Conservation (phyloP, 2,329 filamentous ascomycete species). For the Chaetoscypha palmicola region DNA sequence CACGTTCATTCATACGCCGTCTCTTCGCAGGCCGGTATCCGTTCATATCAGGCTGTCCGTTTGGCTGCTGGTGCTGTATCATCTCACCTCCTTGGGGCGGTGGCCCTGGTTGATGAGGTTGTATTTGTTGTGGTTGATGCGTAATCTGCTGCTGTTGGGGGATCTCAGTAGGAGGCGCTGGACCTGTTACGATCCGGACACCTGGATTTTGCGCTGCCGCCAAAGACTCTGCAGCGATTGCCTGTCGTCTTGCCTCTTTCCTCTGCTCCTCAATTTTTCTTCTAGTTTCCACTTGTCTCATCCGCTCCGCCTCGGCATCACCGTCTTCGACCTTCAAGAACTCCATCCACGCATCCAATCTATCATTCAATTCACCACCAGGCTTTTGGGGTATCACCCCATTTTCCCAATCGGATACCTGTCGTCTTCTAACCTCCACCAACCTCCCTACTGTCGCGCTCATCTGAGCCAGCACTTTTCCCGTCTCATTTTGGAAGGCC, state of each 20-base stretch:
- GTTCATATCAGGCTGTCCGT: slow-evolving; percentile 24
- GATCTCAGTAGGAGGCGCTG: slow-evolving; percentile 16
- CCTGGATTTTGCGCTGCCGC: slow-evolving; percentile 17
- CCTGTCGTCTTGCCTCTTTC: slow-evolving; percentile 28
- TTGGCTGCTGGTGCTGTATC: slow-evolving; percentile 16
- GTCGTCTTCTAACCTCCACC: slow-evolving; percentile 27
- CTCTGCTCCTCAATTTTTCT: slow-evolving; percentile 28
- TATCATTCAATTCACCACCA: slow-evolving; percentile 28
- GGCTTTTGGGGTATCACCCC: slow-evolving; percentile 28
- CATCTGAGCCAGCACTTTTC: slow-evolving; percentile 30
- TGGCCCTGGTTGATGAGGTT: slow-evolving; percentile 9
- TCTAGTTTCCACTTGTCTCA: slow-evolving; percentile 29
- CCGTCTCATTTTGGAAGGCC: slow-evolving; percentile 27
- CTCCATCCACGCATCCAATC: slow-evolving; percentile 29
- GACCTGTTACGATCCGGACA: slow-evolving; percentile 12
- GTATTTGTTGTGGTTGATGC: slow-evolving; percentile 12
- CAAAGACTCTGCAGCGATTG: slow-evolving; percentile 26
- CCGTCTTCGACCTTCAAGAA: slow-evolving; percentile 30
- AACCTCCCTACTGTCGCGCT: slow-evolving; percentile 30
- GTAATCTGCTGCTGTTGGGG: slow-evolving; percentile 5
- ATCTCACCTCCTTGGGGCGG: slow-evolving; percentile 15
- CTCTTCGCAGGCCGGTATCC: slow-evolving; percentile 26
- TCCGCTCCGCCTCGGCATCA: slow-evolving; percentile 29
- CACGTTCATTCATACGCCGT: slow-evolving; percentile 23
- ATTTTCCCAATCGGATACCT: slow-evolving; percentile 30